Conservation (phyloP, 164 flowering plant genomes). For the Buxus sempervirens region DNA sequence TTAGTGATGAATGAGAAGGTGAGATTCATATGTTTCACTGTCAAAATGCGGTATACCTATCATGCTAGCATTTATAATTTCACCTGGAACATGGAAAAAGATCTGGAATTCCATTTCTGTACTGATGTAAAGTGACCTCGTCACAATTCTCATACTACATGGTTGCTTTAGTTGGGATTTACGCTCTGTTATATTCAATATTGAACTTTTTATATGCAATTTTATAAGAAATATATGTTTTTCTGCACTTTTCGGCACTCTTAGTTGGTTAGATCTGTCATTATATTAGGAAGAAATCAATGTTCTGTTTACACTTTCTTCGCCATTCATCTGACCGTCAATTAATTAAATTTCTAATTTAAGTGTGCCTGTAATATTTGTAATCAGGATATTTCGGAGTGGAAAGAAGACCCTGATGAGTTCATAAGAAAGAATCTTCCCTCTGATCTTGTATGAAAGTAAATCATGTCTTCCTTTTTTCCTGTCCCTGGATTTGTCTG, state of each 20-base stretch:
- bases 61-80: background rate
- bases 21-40: no score
- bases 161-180: no score
- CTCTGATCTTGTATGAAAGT: conserved; percentile 60
- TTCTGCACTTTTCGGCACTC: background rate
- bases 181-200: no score
- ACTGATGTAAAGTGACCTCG: background rate
- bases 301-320: background rate
- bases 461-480: background rate
- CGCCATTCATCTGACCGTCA: conserved; percentile 1
- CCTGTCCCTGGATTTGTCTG: background rate
- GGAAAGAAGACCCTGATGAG: conserved; percentile 89
- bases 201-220: background rate
- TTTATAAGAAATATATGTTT: background rate
- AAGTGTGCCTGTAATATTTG: conserved; percentile 9
- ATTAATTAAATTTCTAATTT: conserved; percentile 1
- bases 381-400: conserved; percentile 60
- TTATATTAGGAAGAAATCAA: background rate
- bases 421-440: conserved; percentile 80
- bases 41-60: background rate
- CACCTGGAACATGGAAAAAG: background rate
- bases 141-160: background rate
- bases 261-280: background rate
- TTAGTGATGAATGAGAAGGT: conserved; percentile 71
- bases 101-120: background rate